Evolutionary conservation across 2,329 filamentous ascomycete genomes (phyloP).

Genomic region (Ceratocystis eucalypticola): DNA sequence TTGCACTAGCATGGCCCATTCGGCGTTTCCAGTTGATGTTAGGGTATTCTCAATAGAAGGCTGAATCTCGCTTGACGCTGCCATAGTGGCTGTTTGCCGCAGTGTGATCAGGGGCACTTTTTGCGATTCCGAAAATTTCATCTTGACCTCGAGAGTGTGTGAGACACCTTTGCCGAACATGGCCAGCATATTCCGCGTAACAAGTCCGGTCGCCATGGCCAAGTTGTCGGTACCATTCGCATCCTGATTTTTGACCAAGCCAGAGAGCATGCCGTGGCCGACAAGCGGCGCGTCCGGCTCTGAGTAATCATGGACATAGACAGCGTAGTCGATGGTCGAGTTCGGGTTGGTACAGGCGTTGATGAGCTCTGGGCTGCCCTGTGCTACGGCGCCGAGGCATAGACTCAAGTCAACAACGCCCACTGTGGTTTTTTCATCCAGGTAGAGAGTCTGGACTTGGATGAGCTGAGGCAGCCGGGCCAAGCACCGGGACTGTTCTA

Average conservation of each 20-base stretch:
- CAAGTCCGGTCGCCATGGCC: slow-evolving; percentile 73
- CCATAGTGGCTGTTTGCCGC: neutral
- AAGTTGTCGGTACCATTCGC: slow-evolving; percentile 31
- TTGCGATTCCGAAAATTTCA: slow-evolving; percentile 69
- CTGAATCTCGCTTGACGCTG: neutral
- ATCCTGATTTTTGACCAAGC: slow-evolving; percentile 44
- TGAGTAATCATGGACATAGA: slow-evolving; percentile 94
- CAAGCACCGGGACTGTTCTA: slow-evolving; percentile 77
- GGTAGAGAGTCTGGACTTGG: slow-evolving; percentile 61
- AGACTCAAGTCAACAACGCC: slow-evolving; percentile 77
- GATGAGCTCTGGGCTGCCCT: slow-evolving; percentile 68
- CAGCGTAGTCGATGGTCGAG: slow-evolving; percentile 73
- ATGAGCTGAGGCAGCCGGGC: slow-evolving; percentile 71
- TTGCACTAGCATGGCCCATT: slow-evolving; percentile 68
- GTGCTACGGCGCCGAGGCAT: slow-evolving; percentile 68
- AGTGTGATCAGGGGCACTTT: slow-evolving; percentile 29
- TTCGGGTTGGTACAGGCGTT: slow-evolving; percentile 30
- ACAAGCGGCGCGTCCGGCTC: slow-evolving; percentile 88
- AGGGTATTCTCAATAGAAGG: slow-evolving; percentile 27
- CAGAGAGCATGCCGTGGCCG: slow-evolving; percentile 88
- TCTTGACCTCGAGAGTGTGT: slow-evolving; percentile 84
- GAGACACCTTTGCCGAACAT: slow-evolving; percentile 71
- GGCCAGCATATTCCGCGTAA: slow-evolving; percentile 73
- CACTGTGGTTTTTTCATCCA: slow-evolving; percentile 70
- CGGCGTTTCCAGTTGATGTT: slow-evolving; percentile 48